phyloP scores from a whole-genome alignment of 371 early-diverging fungal species.

The Zychaea mexicana region DNA sequence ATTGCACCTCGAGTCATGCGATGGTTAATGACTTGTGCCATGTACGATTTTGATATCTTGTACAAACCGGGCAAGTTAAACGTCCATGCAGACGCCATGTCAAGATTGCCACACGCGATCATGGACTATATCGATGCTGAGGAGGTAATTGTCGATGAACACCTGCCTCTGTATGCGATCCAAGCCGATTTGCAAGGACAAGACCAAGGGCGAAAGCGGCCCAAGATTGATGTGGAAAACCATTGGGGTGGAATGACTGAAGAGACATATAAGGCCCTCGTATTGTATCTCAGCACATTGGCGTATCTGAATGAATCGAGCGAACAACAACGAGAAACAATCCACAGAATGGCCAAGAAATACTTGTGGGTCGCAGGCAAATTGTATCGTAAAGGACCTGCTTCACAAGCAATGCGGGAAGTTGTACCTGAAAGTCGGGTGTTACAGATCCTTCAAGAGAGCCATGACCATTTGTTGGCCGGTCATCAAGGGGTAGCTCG shows the following conservation, averaged over 20 bases:
- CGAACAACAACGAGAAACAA: not conserved
- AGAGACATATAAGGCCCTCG: not conserved
- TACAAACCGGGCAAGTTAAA: not conserved
- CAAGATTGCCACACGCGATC: not conserved
- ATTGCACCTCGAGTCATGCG: not conserved
- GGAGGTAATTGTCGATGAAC: not conserved
- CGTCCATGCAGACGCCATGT: not conserved
- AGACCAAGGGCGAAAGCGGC: not conserved
- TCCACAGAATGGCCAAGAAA: not conserved
- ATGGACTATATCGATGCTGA: not conserved
- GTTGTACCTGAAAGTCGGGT: not conserved
- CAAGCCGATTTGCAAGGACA: not conserved
- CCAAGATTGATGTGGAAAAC: not conserved
- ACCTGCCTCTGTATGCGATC: not conserved
- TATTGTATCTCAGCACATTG: not conserved
- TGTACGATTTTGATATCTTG: not conserved
- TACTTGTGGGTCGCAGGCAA: not conserved
- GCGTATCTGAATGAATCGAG: not conserved
- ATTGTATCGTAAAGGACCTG: not conserved
- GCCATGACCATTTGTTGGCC: not conserved
- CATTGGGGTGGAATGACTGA: not conserved
- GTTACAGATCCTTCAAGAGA: not conserved
- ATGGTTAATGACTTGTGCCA: not conserved
- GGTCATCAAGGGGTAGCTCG: not conserved
- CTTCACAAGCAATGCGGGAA: not conserved